Evolutionary conservation across 2,329 filamentous ascomycete species (phyloP).

Genomic region (Pyrenophora graminea): DNA sequence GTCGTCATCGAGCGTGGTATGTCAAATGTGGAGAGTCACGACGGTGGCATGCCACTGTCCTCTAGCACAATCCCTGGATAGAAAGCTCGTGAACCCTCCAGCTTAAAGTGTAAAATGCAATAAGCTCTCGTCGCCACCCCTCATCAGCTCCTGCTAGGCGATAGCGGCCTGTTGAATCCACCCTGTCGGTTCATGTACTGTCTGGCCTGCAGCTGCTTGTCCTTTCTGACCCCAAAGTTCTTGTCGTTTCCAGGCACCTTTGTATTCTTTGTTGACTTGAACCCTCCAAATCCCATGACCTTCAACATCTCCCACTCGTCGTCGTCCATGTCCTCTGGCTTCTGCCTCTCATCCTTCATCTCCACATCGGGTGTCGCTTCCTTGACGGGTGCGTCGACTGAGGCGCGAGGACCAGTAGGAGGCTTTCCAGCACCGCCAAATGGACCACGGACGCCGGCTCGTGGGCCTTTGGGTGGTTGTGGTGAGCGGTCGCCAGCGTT

Average conservation of each 20-base stretch:
- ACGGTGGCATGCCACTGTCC: not conserved
- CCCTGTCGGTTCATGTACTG: constrained; percentile 94
- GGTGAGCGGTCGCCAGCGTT: constrained; percentile 19
- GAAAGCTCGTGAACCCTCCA: not conserved
- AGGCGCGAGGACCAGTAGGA: constrained; percentile 14
- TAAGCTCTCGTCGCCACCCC: not conserved
- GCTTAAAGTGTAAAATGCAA: not conserved
- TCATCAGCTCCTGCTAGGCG: constrained; percentile 42
- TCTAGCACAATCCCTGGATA: not conserved
- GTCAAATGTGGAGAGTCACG: not conserved
- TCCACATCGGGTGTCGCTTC: constrained; percentile 31
- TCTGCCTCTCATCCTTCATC: constrained; percentile 34
- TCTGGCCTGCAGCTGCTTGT: constrained; percentile 91
- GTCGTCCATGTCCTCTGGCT: constrained; percentile 53
- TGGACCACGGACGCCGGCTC: constrained; percentile 11
- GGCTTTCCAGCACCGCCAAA: constrained; percentile 14
- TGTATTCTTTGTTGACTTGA: constrained; percentile 83
- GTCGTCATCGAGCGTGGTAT: too few species aligned
- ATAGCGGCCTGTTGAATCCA: constrained; percentile 79
- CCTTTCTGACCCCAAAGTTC: constrained; percentile 79
- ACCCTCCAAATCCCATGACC: constrained; percentile 88
- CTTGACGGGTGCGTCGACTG: constrained; percentile 9
- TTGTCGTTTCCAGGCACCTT: constrained; percentile 85
- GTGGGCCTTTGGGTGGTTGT: constrained; percentile 35
- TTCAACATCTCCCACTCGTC: constrained; percentile 78